Evolutionary conservation across 2,329 filamentous ascomycete species (phyloP).

Genomic region (Fusarium irregulare): DNA sequence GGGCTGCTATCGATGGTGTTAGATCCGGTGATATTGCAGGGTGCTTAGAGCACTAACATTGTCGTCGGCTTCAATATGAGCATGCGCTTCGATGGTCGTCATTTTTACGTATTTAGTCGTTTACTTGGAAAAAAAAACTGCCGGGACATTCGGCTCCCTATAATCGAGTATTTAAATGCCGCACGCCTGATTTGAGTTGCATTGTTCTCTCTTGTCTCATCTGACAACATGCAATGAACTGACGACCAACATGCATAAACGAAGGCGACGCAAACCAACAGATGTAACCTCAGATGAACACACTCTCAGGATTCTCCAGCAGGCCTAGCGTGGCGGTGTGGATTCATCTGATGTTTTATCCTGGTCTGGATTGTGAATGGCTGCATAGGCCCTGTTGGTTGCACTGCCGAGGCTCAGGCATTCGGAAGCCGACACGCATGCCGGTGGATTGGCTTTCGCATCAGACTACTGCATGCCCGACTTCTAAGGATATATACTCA

Average conservation of each 20-base stretch:
- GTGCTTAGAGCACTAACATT: neutral
- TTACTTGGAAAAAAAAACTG: neutral
- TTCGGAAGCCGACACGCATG: neutral
- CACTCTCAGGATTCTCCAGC: neutral
- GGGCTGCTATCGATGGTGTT: accelerated
- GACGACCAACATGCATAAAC: conserved; percentile 8
- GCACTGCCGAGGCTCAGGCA: neutral
- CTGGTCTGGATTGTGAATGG: neutral
- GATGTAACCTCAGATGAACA: neutral
- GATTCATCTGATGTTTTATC: neutral
- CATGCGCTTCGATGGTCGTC: conserved; percentile 21
- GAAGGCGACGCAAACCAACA: neutral
- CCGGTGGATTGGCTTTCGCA: accelerated
- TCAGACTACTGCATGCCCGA: neutral
- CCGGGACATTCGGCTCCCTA: neutral
- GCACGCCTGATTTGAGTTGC: neutral
- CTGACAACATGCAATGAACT: neutral
- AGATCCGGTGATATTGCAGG: neutral
- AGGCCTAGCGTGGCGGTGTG: neutral
- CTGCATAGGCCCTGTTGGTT: neutral
- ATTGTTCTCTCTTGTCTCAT: conserved; percentile 20
- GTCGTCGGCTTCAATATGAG: conserved; percentile 12
- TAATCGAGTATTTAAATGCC: conserved; percentile 10
- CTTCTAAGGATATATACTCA: too few species aligned
- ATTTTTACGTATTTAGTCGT: neutral